phyloP scores from a whole-genome alignment of 2,329 filamentous ascomycete species.

The Alternaria infectoria region DNA sequence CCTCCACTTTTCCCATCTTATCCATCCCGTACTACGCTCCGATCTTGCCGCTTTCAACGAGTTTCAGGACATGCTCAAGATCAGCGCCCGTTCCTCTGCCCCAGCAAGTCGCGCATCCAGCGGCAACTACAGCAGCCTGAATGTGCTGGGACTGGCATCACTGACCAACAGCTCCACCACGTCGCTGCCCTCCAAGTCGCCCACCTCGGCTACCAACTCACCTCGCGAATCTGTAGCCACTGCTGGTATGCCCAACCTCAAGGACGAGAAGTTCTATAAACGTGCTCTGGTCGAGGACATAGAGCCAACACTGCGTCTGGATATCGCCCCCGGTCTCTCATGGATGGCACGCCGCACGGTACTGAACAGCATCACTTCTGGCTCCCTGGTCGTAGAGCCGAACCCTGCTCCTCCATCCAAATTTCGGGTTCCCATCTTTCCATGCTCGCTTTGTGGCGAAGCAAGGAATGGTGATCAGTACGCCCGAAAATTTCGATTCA shows the following conservation, averaged over 20 bases:
- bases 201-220: constrained; percentile 40
- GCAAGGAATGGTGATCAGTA: constrained; percentile 72
- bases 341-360: constrained; percentile 92
- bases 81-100: constrained; percentile 63
- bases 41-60: constrained; percentile 85
- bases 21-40: constrained; percentile 81
- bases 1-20: constrained; percentile 78
- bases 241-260: constrained; percentile 66
- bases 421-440: constrained; percentile 64
- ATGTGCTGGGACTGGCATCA: constrained; percentile 62
- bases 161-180: constrained; percentile 59
- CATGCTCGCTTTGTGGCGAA: constrained; percentile 91
- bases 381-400: constrained; percentile 86
- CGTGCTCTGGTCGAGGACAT: constrained; percentile 87
- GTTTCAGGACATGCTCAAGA: constrained; percentile 77
- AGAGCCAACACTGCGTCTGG: constrained; percentile 88
- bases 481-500: constrained; percentile 83
- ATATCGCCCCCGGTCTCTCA: constrained; percentile 86
- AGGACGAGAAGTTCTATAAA: constrained; percentile 95
- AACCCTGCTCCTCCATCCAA: constrained; percentile 56
- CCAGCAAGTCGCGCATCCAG: constrained; percentile 72
- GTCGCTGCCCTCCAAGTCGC: constrained; percentile 58
- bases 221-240: constrained; percentile 40
- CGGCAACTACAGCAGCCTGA: constrained; percentile 71
- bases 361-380: constrained; percentile 80